These are phyloP conservation scores for Vitis amurensis DNA, from an alignment of 164 flowering plant species.

Conservation along the genomic window DNA sequence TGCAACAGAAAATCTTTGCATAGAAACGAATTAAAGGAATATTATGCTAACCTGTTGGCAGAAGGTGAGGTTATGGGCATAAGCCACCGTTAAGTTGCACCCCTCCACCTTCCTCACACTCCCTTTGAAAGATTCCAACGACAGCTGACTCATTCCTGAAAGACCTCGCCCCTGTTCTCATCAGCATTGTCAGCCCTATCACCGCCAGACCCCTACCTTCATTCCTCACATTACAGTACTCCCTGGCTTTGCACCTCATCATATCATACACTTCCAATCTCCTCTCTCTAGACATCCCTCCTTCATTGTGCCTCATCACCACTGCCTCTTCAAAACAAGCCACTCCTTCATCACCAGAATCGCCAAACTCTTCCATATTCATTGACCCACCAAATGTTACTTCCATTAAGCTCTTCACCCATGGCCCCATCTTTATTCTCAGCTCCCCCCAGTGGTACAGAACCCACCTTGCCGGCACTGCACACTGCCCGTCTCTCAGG, in stretches of 20 bases:
- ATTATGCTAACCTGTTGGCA: conserved; percentile 65
- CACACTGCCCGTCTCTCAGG: conserved; percentile 31
- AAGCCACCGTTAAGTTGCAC: conserved; percentile 52
- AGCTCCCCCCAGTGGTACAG: conserved; percentile 81
- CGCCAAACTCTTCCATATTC: conserved; percentile 42
- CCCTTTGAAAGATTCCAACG: conserved; percentile 49
- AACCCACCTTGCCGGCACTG: conserved; percentile 56
- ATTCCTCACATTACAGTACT: conserved; percentile 44
- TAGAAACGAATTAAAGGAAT: background rate
- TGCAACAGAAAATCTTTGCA: background rate
- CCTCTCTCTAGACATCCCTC: conserved; percentile 62
- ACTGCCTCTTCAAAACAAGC: too few species aligned
- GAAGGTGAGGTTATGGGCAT: conserved; percentile 62
- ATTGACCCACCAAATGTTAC: conserved; percentile 45
- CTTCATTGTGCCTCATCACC: conserved; percentile 80
- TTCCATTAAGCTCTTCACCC: conserved; percentile 50
- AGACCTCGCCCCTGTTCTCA: conserved; percentile 73
- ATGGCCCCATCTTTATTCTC: conserved; percentile 45
- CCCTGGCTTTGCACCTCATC: conserved; percentile 72
- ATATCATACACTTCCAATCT: conserved; percentile 62
- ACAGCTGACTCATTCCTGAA: conserved; percentile 63
- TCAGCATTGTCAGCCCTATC: conserved; percentile 70
- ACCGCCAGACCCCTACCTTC: conserved; percentile 10
- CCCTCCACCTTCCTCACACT: conserved; percentile 57
- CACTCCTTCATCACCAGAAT: too few species aligned